Percentiles rank a stretch among this genome's conserved stretches.
These are phyloP conservation scores for Mrakiaceae sp. DNA, from an alignment of 1,284 basidiomycete genomes.

Conservation along the genomic window DNA sequence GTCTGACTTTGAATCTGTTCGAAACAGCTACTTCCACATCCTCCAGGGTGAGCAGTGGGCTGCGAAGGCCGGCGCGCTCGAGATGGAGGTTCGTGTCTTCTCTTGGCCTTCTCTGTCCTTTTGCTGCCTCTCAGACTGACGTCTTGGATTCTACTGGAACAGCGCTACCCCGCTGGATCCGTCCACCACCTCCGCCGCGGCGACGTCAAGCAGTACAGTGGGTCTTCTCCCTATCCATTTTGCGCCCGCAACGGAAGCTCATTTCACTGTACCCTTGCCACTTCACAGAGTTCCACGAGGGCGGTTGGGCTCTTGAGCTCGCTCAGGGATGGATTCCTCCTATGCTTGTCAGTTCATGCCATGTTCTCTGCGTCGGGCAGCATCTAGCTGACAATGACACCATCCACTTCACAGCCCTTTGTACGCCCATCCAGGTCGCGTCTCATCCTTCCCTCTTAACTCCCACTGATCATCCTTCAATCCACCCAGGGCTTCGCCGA, in stretches of 20 bases:
- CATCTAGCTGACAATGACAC: too few relatives aligned
- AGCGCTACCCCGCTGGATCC: conserved; percentile 64
- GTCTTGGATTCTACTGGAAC: not conserved
- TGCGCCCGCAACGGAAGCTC: not conserved
- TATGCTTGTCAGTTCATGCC: conserved; percentile 44
- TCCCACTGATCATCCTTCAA: conserved; percentile 26
- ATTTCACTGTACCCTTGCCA: not conserved
- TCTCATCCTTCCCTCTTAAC: too few relatives aligned
- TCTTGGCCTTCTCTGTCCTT: not conserved
- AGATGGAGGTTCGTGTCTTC: conserved; percentile 47
- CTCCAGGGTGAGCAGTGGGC: conserved; percentile 87
- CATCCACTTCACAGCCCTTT: too few relatives aligned
- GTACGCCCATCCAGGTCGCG: too few relatives aligned
- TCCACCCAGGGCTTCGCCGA: conserved; percentile 76
- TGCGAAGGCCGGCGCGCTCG: conserved; percentile 64
- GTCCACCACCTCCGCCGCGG: conserved; percentile 77
- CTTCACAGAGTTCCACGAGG: conserved; percentile 59
- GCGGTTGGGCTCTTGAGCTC: conserved; percentile 90
- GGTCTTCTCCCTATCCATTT: not conserved
- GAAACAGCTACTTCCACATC: conserved; percentile 71
- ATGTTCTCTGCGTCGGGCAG: too few relatives aligned
- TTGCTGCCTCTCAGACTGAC: not conserved
- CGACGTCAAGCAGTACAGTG: conserved; percentile 82
- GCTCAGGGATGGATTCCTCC: conserved; percentile 89
- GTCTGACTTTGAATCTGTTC: not conserved